Conservation (phyloP, 371 early-diverging fungal genomes). For the Entomophthora muscae region DNA sequence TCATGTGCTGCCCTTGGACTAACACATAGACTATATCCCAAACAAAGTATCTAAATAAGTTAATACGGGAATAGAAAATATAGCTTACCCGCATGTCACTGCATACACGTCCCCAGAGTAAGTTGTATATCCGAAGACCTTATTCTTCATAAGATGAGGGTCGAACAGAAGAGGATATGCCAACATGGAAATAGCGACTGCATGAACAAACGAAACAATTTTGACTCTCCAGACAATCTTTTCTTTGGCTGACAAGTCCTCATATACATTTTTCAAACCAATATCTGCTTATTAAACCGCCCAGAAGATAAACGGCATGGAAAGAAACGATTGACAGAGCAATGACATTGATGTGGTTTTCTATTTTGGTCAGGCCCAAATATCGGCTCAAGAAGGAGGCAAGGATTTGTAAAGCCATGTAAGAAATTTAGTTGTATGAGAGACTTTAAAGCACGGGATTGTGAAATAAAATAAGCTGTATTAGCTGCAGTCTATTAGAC, state of each 20-base stretch:
- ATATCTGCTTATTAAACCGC: not conserved
- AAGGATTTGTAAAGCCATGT: not conserved
- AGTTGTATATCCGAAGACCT: constrained; percentile 53
- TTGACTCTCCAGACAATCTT: constrained; percentile 43
- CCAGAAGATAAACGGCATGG: not conserved
- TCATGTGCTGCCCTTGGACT: constrained; percentile 38
- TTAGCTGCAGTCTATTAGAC: no score
- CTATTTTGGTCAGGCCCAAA: constrained; percentile 1
- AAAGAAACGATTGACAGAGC: not conserved
- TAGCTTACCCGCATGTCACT: constrained; percentile 57
- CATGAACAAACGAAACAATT: constrained; percentile 30
- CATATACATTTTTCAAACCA: constrained; percentile 21
- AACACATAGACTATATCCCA: constrained; percentile 68
- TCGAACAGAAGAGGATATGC: constrained; percentile 43
- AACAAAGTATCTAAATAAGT: constrained; percentile 53
- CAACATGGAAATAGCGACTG: constrained; percentile 38
- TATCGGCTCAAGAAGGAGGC: not conserved
- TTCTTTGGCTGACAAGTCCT: constrained; percentile 14
- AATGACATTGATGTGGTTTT: not conserved
- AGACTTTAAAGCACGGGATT: no score
- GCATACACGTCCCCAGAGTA: constrained; percentile 62
- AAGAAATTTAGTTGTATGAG: no score
- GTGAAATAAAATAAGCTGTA: no score
- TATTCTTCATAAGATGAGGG: constrained; percentile 35
- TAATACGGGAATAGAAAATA: not conserved